Base-by-base conservation (phyloP, 2,329 filamentous ascomycete genomes). In the Colletotrichum somersetense region DNA sequence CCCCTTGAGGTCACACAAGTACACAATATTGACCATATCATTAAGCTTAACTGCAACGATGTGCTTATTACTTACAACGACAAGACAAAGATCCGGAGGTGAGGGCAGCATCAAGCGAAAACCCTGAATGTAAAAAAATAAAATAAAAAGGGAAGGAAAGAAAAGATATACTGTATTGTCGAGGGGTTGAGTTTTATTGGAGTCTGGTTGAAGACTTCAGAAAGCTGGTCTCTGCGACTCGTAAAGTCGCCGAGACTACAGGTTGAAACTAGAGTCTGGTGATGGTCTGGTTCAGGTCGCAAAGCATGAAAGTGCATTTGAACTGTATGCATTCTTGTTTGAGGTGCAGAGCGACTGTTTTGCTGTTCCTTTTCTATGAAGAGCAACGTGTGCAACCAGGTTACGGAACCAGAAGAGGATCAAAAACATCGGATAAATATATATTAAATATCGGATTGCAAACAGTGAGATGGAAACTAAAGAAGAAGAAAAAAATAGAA, bases 51-150 rank as follows among this genome's bases (percentile, higher is more conserved):
- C 3, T 16, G 16, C 26, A 33, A 23, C 11, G 5, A 65, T 53
- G 44, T 16, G 35, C 65, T 44, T n/a, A 26, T 20, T 10, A 16
- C 26, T 30, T 30, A 30, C 26, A 26, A 26, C 46, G 26, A 42
- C 35, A 64, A 57, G 30, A 2, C 30, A 18, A 30, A 57, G 40
- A 30, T n/a, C 30, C 57, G 59, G 35, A 65, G 59, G 57, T 12
- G 40, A 30, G 40, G 46, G 62, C 53, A 6, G 53, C 10, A 44
- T 66, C 35, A 46, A 70, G 55, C 7, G 12, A 59, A n/a, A 8
- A 14, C 30, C 26, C 26, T 16, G 4, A 5, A 48, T 38, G 10
- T 10, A 3, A 35, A 26, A 26, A 26, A 3, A 2, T 26, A 35
- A 35, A 35, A 4, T 8, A 35, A 10, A 35, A 30, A 4, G 3